Base-by-base conservation (phyloP, 2,329 filamentous ascomycete genomes). In the Aspergillus chevalieri region DNA sequence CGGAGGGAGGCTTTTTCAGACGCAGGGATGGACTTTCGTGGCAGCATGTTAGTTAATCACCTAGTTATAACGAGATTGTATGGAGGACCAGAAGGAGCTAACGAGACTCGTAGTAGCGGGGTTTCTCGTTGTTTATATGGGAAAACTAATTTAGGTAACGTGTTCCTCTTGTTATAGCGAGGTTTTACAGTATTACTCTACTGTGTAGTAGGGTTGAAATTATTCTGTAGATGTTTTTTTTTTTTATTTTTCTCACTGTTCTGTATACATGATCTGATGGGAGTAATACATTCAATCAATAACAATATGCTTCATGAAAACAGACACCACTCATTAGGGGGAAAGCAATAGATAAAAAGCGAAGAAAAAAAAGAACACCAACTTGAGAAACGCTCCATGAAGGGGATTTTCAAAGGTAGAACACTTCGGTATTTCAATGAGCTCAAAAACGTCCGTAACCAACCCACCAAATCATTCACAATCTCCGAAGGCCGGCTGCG, bases 221-320 rank as follows among this genome's bases (percentile, higher is more conserved):
- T 38, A 1, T 17, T 19, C 17, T n/a, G 34, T 38, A 19, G 3
- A 38, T 38, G 7, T 36, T 36, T 36, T 36, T n/a, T 36, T 15
- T 38, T 17, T 3, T 7, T n/a, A 12, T 50, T 30, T 49, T 44
- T 54, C 50, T 51, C 44, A 53, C 52, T 52, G 52, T 51, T 49
- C 46, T 65, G 64, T 67, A 59, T 67, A 67, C 63, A 67, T 51
- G 57, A 61, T 58, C 39, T 57, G 48, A 55, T 54, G 56, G 56
- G 55, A 21, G 56, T 53, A 55, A 54, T 54, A 59, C 52, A 55
- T 55, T 58, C 51, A 55, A 46, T 30, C 49, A 54, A 50, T 50
- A 52, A 49, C 55, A 53, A 43, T 61, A 56, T 60, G 61, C 52
- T 62, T 58, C 58, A 65, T 65, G 63, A 58, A 63, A 64, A 57